These are phyloP conservation scores for Pleurotus cornucopiae DNA, from an alignment of 768 basidiomycete genomes.

Conservation along the genomic window DNA sequence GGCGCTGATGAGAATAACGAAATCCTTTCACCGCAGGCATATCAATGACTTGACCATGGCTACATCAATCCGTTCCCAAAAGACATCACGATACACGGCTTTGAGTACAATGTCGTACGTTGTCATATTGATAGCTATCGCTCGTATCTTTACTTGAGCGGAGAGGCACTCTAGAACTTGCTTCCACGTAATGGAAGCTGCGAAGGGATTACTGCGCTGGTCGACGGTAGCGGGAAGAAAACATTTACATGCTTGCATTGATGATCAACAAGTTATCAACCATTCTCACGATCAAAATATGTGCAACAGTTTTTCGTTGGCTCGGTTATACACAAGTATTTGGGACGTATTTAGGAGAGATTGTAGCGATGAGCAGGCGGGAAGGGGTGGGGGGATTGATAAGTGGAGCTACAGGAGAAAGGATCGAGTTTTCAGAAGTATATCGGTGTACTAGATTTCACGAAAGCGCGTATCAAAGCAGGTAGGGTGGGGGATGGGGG, in stretches of 20 bases:
- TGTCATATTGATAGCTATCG: slow-evolving; percentile 29
- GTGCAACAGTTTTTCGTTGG: not conserved
- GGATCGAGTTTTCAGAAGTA: not conserved
- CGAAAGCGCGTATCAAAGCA: slow-evolving; percentile 6
- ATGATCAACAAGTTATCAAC: not conserved
- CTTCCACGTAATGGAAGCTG: slow-evolving; percentile 27
- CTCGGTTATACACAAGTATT: not conserved
- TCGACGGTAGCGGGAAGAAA: too few relatives aligned
- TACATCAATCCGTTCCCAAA: slow-evolving; percentile 27
- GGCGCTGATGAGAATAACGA: not conserved
- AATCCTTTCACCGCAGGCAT: slow-evolving; percentile 24
- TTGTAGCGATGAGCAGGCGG: slow-evolving; percentile 7
- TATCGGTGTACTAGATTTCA: not conserved
- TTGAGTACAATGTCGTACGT: slow-evolving; percentile 27
- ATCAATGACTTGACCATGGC: slow-evolving; percentile 20
- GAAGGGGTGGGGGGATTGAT: not conserved
- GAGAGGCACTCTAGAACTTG: slow-evolving; percentile 20
- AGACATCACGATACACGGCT: slow-evolving; percentile 24
- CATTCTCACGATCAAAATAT: not conserved
- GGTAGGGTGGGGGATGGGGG: slow-evolving; percentile 1
- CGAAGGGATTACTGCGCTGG: too few relatives aligned
- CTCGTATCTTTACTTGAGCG: slow-evolving; percentile 7
- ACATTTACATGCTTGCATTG: not conserved
- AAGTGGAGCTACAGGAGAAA: not conserved
- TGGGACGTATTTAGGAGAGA: not conserved